Evolutionary conservation across 352 stramenopile species (phyloP), one percentile per base, ranked within the genome.

Genomic region (Achlya hypogyna): DNA sequence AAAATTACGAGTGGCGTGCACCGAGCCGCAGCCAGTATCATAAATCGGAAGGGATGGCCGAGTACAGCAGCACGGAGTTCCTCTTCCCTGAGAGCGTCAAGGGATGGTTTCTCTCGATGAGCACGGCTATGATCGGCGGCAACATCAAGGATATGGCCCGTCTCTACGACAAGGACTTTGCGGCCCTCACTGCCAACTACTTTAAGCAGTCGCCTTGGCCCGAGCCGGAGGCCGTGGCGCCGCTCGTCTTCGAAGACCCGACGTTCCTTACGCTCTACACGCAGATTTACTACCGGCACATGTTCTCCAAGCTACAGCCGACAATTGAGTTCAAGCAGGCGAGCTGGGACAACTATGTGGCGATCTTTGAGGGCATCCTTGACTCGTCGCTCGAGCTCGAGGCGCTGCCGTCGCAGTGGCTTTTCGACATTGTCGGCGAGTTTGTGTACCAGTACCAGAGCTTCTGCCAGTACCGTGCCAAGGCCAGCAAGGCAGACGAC

Each of bases 381-480:
- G 78, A 91, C 59, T 75, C 90, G 47, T 88, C 76, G 67, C 74
- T 93, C 47, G 82, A 93, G 43, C 73, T 96, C 8, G 81, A 93
- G 63, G 77, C 71, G 49, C 78, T 99, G 53, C 87, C 97, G 18
- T 87, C 95, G 8, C 91, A 98, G 75, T 99, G 97, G 97, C 82
- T 96, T 45, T 99, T 99, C 76, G 96, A 99, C 79, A 96, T 99
- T 70, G 79, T 99, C 14, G 88, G 98, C 71, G 97, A 99, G 81
- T 99, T 99, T 71, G 89, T 99, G 1, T 99, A 99, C 79, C 96
- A 99, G 79, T 99, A 98, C 82, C 96, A 99, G 79, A 95, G 91
- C 65, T 99, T 98, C 74, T 98, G 92, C 76, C 95, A 99, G 77
- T 97, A 97, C 75, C 87, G 94, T 52, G 93, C 87, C 34, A 91